These are phyloP conservation scores for Tulasnella sp. DNA, from an alignment of 768 basidiomycete genomes.

Conservation along the genomic window DNA sequence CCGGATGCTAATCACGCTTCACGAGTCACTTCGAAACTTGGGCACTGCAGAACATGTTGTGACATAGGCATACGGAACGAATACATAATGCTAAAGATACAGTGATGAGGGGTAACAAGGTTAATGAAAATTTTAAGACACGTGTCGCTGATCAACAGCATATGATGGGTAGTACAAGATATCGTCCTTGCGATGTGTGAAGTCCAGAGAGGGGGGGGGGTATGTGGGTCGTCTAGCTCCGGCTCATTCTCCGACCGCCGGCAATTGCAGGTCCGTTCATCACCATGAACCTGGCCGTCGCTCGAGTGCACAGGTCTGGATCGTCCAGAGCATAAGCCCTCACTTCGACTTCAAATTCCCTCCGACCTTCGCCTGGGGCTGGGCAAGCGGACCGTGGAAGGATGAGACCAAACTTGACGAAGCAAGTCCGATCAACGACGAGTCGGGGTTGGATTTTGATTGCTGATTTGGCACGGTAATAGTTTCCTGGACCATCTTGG, in stretches of 20 bases:
- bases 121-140: neutral
- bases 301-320: conserved; percentile 12
- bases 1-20: neutral
- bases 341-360: conserved; percentile 11
- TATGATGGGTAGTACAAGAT: neutral
- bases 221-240: neutral
- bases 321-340: conserved; percentile 24
- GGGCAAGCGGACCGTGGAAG: conserved; percentile 9
- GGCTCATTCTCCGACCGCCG: neutral
- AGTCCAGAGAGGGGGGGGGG: neutral
- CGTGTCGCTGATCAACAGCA: neutral
- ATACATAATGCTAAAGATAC: conserved; percentile 6
- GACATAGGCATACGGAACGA: neutral
- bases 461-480: conserved; percentile 12
- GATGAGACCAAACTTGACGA: conserved; percentile 15
- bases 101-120: neutral
- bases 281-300: conserved; percentile 19
- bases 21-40: neutral
- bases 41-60: neutral
- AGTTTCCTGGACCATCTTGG: conserved; percentile 25
- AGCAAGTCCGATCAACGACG: conserved; percentile 21
- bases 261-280: conserved; percentile 1
- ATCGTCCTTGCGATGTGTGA: neutral
- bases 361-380: neutral
- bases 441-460: conserved; percentile 17